phyloP scores from a whole-genome alignment of 2,329 filamentous ascomycete genomes.

The Calonectria pseudoturangicola region DNA sequence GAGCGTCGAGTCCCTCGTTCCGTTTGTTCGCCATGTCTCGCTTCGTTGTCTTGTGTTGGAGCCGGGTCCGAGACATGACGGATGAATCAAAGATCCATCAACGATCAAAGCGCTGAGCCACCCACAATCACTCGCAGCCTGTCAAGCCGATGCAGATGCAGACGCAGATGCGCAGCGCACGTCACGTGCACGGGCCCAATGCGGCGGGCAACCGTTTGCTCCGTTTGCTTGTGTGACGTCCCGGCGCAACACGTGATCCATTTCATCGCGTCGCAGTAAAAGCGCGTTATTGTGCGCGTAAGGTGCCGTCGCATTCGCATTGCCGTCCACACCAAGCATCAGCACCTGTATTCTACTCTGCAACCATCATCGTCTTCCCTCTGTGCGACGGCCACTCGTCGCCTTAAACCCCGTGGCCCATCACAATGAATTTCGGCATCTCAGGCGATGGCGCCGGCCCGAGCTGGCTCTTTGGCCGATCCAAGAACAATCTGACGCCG shows the following conservation, averaged over 20 bases:
- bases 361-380: background rate
- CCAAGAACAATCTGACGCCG: constrained; percentile 42
- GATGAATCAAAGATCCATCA: background rate
- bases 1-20: background rate
- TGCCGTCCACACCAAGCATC: background rate
- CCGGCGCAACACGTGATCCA: background rate
- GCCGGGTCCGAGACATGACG: constrained; percentile 9
- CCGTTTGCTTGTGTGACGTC: background rate
- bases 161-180: background rate
- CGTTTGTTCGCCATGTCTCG: background rate
- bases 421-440: constrained; percentile 49
- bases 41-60: background rate
- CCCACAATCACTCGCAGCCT: constrained; percentile 11
- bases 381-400: background rate
- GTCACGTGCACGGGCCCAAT: constrained; percentile 9
- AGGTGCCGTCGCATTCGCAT: constrained; percentile 3
- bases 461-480: constrained; percentile 45
- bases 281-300: constrained; percentile 12
- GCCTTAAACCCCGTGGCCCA: background rate
- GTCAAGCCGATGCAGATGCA: background rate
- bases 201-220: background rate
- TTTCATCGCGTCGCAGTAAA: constrained; percentile 7
- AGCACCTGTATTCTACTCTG: background rate
- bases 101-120: background rate
- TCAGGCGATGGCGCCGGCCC: constrained; percentile 39